Conservation (phyloP, 306 rosid species). For the Glycine latifolia region DNA sequence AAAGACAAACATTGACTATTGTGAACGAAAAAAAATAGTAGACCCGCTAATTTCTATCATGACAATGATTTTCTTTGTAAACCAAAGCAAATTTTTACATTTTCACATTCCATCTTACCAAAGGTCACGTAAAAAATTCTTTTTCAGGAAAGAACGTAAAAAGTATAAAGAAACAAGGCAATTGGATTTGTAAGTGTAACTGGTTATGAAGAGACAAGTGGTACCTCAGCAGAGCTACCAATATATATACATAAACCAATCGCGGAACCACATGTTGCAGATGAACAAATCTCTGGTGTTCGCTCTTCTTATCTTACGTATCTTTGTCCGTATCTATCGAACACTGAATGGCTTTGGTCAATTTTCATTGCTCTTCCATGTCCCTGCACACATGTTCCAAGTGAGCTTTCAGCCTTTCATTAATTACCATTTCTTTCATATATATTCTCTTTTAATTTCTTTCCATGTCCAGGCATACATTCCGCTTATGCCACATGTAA, state of each 20-base stretch:
- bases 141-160: not conserved
- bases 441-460: not conserved
- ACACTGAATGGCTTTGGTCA: slow-evolving; percentile 22
- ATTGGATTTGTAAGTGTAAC: not conserved
- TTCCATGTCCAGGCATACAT: not conserved
- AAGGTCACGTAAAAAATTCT: not conserved
- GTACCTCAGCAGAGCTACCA: not conserved
- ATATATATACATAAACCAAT: not conserved
- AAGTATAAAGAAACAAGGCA: not conserved
- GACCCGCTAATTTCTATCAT: no score
- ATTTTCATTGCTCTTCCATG: slow-evolving; percentile 24
- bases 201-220: not conserved
- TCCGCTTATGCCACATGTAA: not conserved
- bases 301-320: not conserved
- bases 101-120: not conserved
- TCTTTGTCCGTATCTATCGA: not conserved
- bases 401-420: not conserved
- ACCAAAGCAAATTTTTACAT: not conserved
- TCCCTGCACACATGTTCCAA: slow-evolving; percentile 2
- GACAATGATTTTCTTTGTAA: not conserved
- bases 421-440: not conserved
- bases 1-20: no score
- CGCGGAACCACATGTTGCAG: not conserved
- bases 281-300: not conserved
- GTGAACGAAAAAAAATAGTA: no score